Percentiles rank a stretch among this genome's conserved stretches.
Evolutionary conservation across 108 stramenopile species (phyloP).

Genomic region (Cylindrotheca fusiformis): DNA sequence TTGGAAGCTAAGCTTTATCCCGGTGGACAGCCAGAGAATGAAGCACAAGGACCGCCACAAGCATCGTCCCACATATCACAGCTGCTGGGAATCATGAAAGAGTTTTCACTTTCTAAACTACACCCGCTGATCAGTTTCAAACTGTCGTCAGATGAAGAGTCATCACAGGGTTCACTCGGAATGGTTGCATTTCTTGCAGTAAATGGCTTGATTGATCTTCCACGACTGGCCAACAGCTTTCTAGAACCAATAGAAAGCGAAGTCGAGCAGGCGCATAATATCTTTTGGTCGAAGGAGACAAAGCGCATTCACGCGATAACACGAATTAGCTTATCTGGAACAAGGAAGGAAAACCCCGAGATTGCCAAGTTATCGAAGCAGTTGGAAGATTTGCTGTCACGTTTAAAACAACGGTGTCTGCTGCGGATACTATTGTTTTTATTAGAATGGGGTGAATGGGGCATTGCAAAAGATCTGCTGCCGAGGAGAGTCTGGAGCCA

Average conservation of each 20-base stretch:
- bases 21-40: not conserved
- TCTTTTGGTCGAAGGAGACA: conserved; percentile 26
- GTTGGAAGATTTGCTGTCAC: conserved; percentile 3
- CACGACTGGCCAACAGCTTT: conserved; percentile 11
- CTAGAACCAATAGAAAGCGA: conserved; percentile 18
- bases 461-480: conserved; percentile 6
- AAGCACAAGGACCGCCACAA: not conserved
- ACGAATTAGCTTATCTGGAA: conserved; percentile 27
- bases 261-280: conserved; percentile 29
- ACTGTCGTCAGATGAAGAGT: conserved; percentile 9
- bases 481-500: conserved; percentile 13
- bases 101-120: conserved; percentile 49
- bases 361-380: conserved; percentile 8
- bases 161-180: conserved; percentile 2
- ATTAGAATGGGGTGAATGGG: conserved; percentile 28
- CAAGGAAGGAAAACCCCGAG: conserved; percentile 24
- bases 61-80: conserved; percentile 11
- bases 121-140: conserved; percentile 89
- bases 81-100: conserved; percentile 44
- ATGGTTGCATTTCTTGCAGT: conserved; percentile 49
- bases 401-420: conserved; percentile 9
- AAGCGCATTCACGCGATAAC: conserved; percentile 19
- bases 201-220: conserved; percentile 44
- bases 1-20: conserved; percentile 60
- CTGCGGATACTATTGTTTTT: conserved; percentile 21